These are phyloP conservation scores for Fusarium luffae DNA, from an alignment of 2,329 filamentous ascomycete species.

Conservation along the genomic window DNA sequence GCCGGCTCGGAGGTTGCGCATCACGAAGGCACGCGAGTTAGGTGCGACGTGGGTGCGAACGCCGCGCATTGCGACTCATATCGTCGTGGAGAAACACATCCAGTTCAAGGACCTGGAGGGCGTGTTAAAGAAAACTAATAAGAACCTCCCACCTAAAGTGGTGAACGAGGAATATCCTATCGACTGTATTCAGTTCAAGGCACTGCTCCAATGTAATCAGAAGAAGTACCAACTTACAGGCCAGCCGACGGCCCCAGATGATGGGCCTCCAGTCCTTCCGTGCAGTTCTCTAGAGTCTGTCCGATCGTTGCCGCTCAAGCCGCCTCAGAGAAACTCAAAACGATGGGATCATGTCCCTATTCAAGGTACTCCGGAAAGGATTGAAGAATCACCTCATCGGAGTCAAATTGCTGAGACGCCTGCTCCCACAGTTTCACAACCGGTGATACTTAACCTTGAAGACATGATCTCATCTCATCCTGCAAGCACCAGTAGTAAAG, in stretches of 20 bases:
- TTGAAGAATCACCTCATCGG: conserved; percentile 48
- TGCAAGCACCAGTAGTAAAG: not conserved
- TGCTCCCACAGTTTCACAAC: conserved; percentile 41
- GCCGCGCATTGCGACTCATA: conserved; percentile 74
- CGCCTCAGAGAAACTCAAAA: conserved; percentile 52
- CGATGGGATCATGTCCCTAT: conserved; percentile 54
- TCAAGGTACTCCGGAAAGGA: conserved; percentile 52
- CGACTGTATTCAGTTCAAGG: conserved; percentile 71
- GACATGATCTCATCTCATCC: conserved; percentile 4
- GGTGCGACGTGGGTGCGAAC: conserved; percentile 77
- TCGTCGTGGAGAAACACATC: conserved; percentile 79
- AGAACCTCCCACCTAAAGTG: conserved; percentile 55
- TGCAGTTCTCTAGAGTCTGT: conserved; percentile 40
- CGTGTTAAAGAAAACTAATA: conserved; percentile 48
- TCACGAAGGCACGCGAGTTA: conserved; percentile 78
- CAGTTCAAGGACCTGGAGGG: conserved; percentile 71
- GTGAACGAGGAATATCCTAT: conserved; percentile 76
- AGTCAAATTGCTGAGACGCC: conserved; percentile 34
- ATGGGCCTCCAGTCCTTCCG: not conserved
- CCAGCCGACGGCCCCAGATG: conserved; percentile 47
- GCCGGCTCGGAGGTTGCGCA: conserved; percentile 73
- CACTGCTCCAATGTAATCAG: conserved; percentile 68
- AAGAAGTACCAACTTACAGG: conserved; percentile 69
- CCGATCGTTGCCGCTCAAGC: conserved; percentile 62
- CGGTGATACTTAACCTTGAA: conserved; percentile 41